Base-by-base conservation (phyloP, 257 asterid genomes). In the Solanum infundibuliforme region DNA sequence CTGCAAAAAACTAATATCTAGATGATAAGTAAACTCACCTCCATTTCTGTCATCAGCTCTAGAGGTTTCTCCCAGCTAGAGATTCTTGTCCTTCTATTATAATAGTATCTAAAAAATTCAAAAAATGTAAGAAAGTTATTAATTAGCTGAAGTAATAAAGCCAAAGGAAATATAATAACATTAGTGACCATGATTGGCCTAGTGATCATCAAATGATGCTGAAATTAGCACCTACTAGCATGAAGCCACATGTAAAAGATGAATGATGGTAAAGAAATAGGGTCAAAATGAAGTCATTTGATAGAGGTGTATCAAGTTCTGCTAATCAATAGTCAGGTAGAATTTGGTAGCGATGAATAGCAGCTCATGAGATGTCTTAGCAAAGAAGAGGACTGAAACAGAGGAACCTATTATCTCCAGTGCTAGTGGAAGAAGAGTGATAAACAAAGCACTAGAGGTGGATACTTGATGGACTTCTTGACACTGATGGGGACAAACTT, bases 31-130 rank as follows among this genome's bases (percentile, higher is more conserved):
- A 38, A 46, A 86, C 94, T 91, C 91, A 92, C 99, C 95, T 97
- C 98, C 66, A 83, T 88, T 73, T 91, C 88, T 7, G 96, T 93
- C 99, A 97, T 97, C 91, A 97, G 90, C 83, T 95, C 99, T 21
- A 87, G 68, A 79, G 99, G 99, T 93, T 95, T 97, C 90, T 94
- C 98, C 99, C 99, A 97, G 46, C 92, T 88, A 82, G 99, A 97
- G 87, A 93, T 69, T 90, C 65, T 89, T 88, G 98, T 94, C 92
- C 89, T 89, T 90, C 89, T 93, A 93, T 94, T 96, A 94, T 96
- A 94, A 89, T 94, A 97, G 86, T 85, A 97, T 87, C 99, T 97
- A 92, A 88, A 6, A 87, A 29, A 81, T 43, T 46, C 39, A 48
- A 46, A 8, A 81, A 81, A 16, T 29, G n/a, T 46, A 46, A 18